A percentile compares a stretch with the other conserved stretches of the same genome.
Conservation (phyloP, 2,329 filamentous ascomycete genomes). For the Rutstroemia sydowiana region DNA sequence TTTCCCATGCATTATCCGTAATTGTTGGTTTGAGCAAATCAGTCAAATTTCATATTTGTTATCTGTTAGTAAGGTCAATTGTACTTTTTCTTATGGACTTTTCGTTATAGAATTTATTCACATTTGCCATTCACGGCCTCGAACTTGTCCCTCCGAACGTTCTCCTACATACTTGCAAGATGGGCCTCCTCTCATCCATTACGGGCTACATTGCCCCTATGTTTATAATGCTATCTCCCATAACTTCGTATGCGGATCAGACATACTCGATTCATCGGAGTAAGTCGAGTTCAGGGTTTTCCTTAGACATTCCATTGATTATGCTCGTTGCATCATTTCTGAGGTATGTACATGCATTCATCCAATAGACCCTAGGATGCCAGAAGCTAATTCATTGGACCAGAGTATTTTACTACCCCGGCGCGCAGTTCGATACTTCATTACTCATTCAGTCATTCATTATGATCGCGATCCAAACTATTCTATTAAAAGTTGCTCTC, state of each 20-base stretch:
- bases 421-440: constrained; percentile 55
- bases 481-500: constrained; percentile 60
- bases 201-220: constrained; percentile 53
- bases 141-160: neutral
- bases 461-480: constrained; percentile 56
- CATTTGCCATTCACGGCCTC: constrained; percentile 2
- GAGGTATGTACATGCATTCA: constrained; percentile 38
- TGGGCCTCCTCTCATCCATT: constrained; percentile 31
- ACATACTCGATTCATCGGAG: constrained; percentile 56
- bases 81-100: neutral
- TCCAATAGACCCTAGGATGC: neutral
- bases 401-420: constrained; percentile 65
- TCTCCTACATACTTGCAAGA: constrained; percentile 14
- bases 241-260: constrained; percentile 60
- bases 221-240: constrained; percentile 56
- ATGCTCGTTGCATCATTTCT: constrained; percentile 64
- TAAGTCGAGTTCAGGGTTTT: constrained; percentile 61
- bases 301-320: constrained; percentile 63
- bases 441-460: constrained; percentile 58
- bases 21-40: neutral
- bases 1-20: too few relatives aligned
- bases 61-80: neutral
- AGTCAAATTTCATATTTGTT: neutral
- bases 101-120: constrained; percentile 1
- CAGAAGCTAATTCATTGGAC: neutral